Percentiles rank a stretch among this genome's conserved stretches.
phyloP scores from a whole-genome alignment of 108 stramenopile genomes.

The Cyclotella baltica region DNA sequence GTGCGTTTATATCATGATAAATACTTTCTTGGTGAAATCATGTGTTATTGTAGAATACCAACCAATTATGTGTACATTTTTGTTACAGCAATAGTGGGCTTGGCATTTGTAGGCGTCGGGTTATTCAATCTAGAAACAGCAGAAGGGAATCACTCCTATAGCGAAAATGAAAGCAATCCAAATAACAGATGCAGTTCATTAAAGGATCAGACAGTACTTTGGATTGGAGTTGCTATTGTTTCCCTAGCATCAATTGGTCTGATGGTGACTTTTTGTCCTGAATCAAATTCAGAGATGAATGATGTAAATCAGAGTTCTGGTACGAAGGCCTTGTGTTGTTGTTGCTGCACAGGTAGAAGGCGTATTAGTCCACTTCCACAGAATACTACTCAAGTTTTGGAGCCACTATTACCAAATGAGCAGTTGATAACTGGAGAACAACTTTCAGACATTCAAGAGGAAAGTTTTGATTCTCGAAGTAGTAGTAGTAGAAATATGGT shows the following conservation, averaged over 20 bases:
- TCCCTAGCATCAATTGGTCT: conserved; percentile 57
- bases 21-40: background rate
- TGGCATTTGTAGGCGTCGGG: conserved; percentile 40
- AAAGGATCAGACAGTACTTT: conserved; percentile 53
- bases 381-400: background rate
- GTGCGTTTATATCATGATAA: conserved; percentile 17
- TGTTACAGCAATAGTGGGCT: conserved; percentile 37
- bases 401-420: conserved; percentile 14
- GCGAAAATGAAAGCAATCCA: background rate
- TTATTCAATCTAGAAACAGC: conserved; percentile 38
- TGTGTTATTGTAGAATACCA: background rate
- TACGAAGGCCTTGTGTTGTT: conserved; percentile 4
- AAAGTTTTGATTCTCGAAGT: background rate
- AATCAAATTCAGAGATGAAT: background rate
- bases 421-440: background rate
- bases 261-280: conserved; percentile 74
- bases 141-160: conserved; percentile 31
- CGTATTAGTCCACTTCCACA: background rate
- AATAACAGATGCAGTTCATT: conserved; percentile 38
- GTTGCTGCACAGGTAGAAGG: conserved; percentile 7
- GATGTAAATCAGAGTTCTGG: conserved; percentile 1
- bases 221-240: conserved; percentile 58
- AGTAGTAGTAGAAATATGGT: background rate
- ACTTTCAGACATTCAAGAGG: background rate
- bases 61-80: background rate